Evolutionary conservation across 2,329 filamentous ascomycete species (phyloP), one percentile per base, ranked within the genome.

Genomic region (Catunica adiposa): DNA sequence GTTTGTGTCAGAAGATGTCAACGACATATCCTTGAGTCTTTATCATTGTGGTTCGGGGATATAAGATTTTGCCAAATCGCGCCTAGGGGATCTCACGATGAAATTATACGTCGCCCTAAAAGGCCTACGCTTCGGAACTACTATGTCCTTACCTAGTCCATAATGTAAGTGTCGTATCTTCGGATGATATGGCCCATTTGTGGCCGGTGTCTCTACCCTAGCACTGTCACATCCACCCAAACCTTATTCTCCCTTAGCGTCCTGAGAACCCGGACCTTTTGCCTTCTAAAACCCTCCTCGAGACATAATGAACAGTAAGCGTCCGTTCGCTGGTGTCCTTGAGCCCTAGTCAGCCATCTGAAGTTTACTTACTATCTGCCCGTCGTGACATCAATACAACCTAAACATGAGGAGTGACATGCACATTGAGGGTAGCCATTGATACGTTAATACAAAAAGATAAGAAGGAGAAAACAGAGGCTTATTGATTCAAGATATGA

Each of bases 271-370:
- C 20, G 20, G 3, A 17, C 44, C 23, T 20, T 22, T 48, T 34
- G 5, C 29, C 40, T 31, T 14, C n/a, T 51, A 23, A 51, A 51
- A 51, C 48, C 29, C 9, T n/a, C 23, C 40, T 17, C 48, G 29
- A 51, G 29, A 51, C 48, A 50, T 23, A 51, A 51, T 51, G 48
- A 51, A 51, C 25, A 51, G 25, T 51, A 51, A 31, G 22, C 26
- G 17, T 51, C n/a, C 17, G 20, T 29, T 17, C 48, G 20, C 44
- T 20, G 14, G n/a, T 20, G 20, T 11, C 25, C 44, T 25, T 20
- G 44, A 9, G 14, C 22, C 37, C 40, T n/a, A 22, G 40, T 22
- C n/a, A 17, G 8, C 40, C 40, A 44, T 44, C 40, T 22, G 40
- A 44, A 44, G 40, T 44, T 44, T 44, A n/a, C 40, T 44, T n/a